Evolutionary conservation across 2,329 filamentous ascomycete species (phyloP).

Genomic region (Penicillium fuscoglaucum): DNA sequence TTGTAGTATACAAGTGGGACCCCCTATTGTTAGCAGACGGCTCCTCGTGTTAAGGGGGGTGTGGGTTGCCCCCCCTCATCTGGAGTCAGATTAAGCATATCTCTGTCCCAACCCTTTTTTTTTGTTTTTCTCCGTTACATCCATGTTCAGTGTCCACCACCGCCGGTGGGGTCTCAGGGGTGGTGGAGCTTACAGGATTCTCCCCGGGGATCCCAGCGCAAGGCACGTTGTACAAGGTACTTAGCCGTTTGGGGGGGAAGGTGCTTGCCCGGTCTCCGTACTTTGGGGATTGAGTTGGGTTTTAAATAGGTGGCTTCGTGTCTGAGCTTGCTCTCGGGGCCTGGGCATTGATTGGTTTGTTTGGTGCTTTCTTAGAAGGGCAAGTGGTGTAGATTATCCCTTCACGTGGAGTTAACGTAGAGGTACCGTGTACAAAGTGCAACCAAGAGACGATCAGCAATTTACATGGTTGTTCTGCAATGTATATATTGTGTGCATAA

Average conservation of each 20-base stretch:
- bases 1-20: conserved; percentile 1
- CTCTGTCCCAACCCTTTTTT: conserved; percentile 24
- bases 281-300: neutral
- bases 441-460: neutral
- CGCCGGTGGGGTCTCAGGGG: conserved; percentile 22
- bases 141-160: conserved; percentile 30
- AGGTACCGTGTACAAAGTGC: conserved; percentile 13
- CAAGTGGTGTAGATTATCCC: neutral
- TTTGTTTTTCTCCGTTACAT: conserved; percentile 27
- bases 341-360: neutral
- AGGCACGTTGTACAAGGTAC: conserved; percentile 17
- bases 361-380: neutral
- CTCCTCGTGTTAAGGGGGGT: conserved; percentile 10
- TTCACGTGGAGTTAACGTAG: neutral
- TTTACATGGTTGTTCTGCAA: conserved; percentile 4
- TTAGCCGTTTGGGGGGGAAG: neutral
- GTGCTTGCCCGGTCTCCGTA: neutral
- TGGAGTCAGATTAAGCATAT: conserved; percentile 34
- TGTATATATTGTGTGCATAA: neutral
- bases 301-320: neutral
- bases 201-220: conserved; percentile 22
- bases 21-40: conserved; percentile 3
- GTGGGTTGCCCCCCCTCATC: conserved; percentile 18
- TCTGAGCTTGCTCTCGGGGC: neutral
- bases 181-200: conserved; percentile 27